Evolutionary conservation across 345 rosid species (phyloP).

Genomic region (Odontarrhena argentea): DNA sequence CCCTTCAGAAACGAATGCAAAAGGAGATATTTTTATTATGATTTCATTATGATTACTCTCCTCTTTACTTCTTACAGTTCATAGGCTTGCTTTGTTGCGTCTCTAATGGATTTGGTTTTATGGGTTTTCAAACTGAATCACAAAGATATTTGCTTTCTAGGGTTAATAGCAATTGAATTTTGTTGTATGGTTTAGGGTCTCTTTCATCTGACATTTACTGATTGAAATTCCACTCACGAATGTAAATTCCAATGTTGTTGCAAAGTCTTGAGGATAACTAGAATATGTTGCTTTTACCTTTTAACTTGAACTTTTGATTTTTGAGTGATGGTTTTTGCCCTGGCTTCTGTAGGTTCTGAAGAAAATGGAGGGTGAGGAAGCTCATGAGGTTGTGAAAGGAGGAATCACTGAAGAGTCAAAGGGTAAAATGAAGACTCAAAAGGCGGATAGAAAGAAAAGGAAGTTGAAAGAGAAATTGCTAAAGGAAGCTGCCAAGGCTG

Average conservation of each 20-base stretch:
- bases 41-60: neutral
- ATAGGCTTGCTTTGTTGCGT: neutral
- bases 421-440: conserved; percentile 31
- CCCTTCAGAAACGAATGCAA: conserved; percentile 2
- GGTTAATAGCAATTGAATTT: neutral
- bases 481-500: conserved; percentile 61
- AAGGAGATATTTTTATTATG: neutral
- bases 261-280: neutral
- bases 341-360: conserved; percentile 14
- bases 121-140: neutral
- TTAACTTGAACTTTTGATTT: neutral
- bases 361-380: conserved; percentile 37
- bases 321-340: neutral
- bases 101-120: neutral
- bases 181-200: neutral
- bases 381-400: conserved; percentile 16
- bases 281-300: too few species aligned
- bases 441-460: conserved; percentile 41
- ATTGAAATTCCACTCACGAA: conserved; percentile 7
- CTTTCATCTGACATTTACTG: conserved; percentile 1
- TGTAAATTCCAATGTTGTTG: neutral
- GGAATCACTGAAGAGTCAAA: conserved; percentile 2
- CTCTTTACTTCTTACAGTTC: conserved; percentile 1
- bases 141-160: neutral
- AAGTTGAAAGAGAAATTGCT: conserved; percentile 53